Evolutionary conservation across 257 asterid species (phyloP), one percentile per base, ranked within the genome.

Genomic region (Salvia rosmarinus): DNA sequence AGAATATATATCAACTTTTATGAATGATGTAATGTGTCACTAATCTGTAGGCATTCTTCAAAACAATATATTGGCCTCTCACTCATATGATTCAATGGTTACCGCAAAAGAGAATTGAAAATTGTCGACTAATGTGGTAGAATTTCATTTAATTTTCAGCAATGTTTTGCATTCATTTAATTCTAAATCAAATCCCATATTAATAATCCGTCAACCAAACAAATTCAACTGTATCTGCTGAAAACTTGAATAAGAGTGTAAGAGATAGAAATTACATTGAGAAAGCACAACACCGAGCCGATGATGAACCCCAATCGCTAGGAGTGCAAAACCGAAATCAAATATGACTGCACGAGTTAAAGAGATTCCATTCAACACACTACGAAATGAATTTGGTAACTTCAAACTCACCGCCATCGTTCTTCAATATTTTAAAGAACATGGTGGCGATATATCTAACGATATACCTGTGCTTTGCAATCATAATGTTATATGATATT

Each of bases 211-310:
- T 9, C 25, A 19, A 51, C 12, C 13, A 40, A 40, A 40, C 13
- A 40, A 40, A 40, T 2, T 40, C 0, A 40, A 40, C 46, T 10
- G 46, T 40, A 2, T 7, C 11, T n/a, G 43, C 34, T 34, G 34
- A 55, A 44, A 40, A 35, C 14, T 50, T 0, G 20, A 28, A 13
- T n/a, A 23, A 55, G 39, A 64, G 20, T 60, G 2, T 9, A 57
- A 11, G 1, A 39, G 75, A 72, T 21, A 19, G 72, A 57, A 79
- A 60, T 84, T 84, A 91, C 98, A 84, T 91, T 91, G 68, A 89
- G 94, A 82, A 91, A 91, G 87, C 98, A 91, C 75, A 91, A 85
- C 78, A 91, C 44, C 55, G 98, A 91, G 71, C 98, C 98, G 96
- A 92, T 70, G 89, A 76, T 9, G 98, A 88, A 56, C 98, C 98